Percentiles rank a stretch among this genome's conserved stretches.
Evolutionary conservation across 2,329 filamentous ascomycete species (phyloP).

Genomic region (Trichoderma brevicompactum): DNA sequence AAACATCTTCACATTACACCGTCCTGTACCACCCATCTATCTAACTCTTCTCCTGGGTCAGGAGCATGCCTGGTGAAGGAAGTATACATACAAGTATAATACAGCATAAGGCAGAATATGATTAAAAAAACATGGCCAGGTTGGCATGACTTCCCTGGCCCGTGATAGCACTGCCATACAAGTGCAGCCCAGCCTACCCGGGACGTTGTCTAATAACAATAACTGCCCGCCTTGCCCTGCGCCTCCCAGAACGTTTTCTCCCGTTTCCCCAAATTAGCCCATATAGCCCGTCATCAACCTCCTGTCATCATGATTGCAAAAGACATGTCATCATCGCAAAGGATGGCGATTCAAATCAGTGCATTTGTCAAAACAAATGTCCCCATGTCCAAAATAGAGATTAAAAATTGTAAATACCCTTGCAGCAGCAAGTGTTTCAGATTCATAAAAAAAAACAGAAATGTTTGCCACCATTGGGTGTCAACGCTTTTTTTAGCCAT

Average conservation of each 20-base stretch:
- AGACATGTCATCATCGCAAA: constrained; percentile 36
- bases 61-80: constrained; percentile 24
- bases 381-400: constrained; percentile 29
- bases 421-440: not conserved
- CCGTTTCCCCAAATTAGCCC: constrained; percentile 29
- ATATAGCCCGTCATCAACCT: constrained; percentile 39
- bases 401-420: constrained; percentile 26
- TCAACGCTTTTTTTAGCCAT: not conserved
- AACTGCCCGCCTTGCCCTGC: constrained; percentile 25
- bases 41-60: constrained; percentile 11
- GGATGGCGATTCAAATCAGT: constrained; percentile 30
- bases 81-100: constrained; percentile 28
- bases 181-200: constrained; percentile 19
- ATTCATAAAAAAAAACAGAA: constrained; percentile 11
- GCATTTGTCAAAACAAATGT: constrained; percentile 28
- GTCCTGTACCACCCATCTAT: constrained; percentile 13
- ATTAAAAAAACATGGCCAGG: constrained; percentile 27
- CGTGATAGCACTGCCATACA: constrained; percentile 23
- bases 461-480: not conserved
- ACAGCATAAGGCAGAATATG: constrained; percentile 28
- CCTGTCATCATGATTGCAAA: constrained; percentile 39
- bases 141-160: constrained; percentile 20
- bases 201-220: constrained; percentile 24
- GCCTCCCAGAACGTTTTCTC: constrained; percentile 23
- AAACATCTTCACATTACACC: constrained; percentile 2